Percentiles rank a stretch among this genome's conserved stretches.
phyloP scores from a whole-genome alignment of 352 stramenopile species.

The Plasmopara viticola region DNA sequence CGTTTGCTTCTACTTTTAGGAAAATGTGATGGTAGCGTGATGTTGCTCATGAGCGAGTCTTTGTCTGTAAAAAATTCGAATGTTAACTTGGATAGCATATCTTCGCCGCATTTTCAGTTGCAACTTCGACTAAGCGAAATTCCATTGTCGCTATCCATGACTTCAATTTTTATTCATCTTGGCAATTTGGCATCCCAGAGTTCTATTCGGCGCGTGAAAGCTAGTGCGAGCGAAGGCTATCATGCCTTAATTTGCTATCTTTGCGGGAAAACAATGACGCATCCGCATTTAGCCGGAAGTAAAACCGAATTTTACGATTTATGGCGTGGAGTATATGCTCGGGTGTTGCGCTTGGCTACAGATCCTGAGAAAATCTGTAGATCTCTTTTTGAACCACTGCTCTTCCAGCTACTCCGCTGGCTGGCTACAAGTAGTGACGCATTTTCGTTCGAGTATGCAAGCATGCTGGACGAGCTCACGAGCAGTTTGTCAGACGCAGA shows the following conservation, averaged over 20 bases:
- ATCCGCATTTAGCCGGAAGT: slow-evolving; percentile 46
- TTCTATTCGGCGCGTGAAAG: slow-evolving; percentile 57
- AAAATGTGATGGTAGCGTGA: slow-evolving; percentile 40
- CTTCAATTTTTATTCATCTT: slow-evolving; percentile 43
- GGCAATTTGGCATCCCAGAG: slow-evolving; percentile 40
- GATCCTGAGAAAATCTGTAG: slow-evolving; percentile 69
- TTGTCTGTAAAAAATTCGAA: slow-evolving; percentile 7
- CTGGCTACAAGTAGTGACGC: slow-evolving; percentile 44
- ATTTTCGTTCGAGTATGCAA: slow-evolving; percentile 64
- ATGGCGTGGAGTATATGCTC: slow-evolving; percentile 48
- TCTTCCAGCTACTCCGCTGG: slow-evolving; percentile 74
- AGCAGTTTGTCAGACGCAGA: slow-evolving; percentile 45
- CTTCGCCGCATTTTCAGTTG: slow-evolving; percentile 30
- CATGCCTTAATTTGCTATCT: slow-evolving; percentile 66
- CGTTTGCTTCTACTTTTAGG: slow-evolving; percentile 56
- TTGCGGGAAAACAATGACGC: slow-evolving; percentile 60
- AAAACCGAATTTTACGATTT: slow-evolving; percentile 61
- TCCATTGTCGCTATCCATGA: slow-evolving; percentile 36
- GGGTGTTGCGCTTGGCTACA: slow-evolving; percentile 47
- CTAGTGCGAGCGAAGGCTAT: slow-evolving; percentile 54
- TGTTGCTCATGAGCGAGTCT: slow-evolving; percentile 39
- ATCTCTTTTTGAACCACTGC: slow-evolving; percentile 59
- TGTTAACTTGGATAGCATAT: slow-evolving; percentile 15
- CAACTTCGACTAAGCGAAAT: slow-evolving; percentile 42
- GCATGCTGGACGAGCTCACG: slow-evolving; percentile 53